Base-by-base conservation (phyloP, 225 moss, liverwort and hornwort species). In the Asterella californica region DNA sequence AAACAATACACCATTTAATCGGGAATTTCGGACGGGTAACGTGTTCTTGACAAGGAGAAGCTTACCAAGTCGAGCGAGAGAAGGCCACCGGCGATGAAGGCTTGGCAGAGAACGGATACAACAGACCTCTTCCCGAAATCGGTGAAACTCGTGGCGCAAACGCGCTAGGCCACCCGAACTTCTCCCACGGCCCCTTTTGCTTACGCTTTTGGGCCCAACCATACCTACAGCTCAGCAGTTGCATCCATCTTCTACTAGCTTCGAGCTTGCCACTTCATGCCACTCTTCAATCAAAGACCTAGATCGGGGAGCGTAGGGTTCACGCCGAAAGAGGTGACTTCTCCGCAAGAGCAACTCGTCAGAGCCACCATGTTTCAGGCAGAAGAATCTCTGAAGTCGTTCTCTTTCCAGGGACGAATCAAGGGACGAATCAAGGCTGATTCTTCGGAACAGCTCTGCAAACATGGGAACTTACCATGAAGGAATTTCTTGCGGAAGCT, bases 71-170 rank as follows among this genome's bases (percentile, higher is more conserved):
- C 84, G 81, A 52, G 82, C 77, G 25, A 76, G 77, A 76, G 84
- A 68, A 36, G 84, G 84, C 87, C 82, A 84, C 53, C 82, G 84
- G 60, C 77, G 84, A 55, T 82, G 80, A 66, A 84, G 73, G 6
- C 34, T 67, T n/a, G 84, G 82, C 60, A 84, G 71, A n/a, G 87
- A 82, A 27, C 87, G 87, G 74, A 87, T 84, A 74, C 84, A 87
- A 60, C 68, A 74, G 47, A 87, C 80, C 78, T 87, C 87, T 80
- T 84, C 84, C 36, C 87, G 84, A 81, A 84, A 87, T 65, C 87
- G 79, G 29, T 63, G 80, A 62, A 71, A 87, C 80, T 87, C 87
- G 15, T 80, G 82, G 2, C 76, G 87, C 77, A 87, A 70, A 33
- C 82, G 80, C 30, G 82, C 76, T 49, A 84, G 48, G 55, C 76